These are phyloP conservation scores for Solanum dulcamara DNA, from an alignment of 257 asterid genomes.

Conservation along the genomic window DNA sequence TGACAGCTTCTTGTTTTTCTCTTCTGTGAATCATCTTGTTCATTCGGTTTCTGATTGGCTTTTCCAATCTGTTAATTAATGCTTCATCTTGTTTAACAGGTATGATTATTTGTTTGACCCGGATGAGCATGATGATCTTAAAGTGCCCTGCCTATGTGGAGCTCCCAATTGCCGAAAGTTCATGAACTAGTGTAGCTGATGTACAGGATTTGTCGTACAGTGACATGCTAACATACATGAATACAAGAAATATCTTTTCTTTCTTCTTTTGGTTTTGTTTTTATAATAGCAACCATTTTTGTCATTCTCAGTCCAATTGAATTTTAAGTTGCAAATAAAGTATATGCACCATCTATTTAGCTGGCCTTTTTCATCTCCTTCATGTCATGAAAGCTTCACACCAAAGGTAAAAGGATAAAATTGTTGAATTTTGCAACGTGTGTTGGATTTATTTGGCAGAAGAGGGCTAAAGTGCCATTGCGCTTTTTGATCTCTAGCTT, in stretches of 20 bases:
- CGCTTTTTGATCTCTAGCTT: background rate
- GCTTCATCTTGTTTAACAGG: conserved; percentile 27
- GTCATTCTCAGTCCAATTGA: background rate
- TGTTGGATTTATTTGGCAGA: background rate
- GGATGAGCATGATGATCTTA: conserved; percentile 75
- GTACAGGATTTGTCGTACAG: conserved; percentile 7
- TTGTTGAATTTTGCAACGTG: background rate
- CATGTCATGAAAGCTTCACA: background rate
- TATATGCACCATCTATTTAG: background rate
- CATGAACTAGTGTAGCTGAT: conserved; percentile 39
- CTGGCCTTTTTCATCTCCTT: background rate
- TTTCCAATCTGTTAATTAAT: background rate
- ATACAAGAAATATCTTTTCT: background rate
- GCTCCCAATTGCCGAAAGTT: conserved; percentile 77
- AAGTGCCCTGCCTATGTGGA: conserved; percentile 73
- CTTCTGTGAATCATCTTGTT: background rate
- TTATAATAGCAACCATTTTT: background rate
- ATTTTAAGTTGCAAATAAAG: background rate
- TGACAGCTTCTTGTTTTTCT: conserved; percentile 4
- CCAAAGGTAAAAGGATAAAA: background rate
- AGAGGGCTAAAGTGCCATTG: background rate
- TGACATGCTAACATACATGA: background rate
- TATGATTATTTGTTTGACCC: conserved; percentile 88
- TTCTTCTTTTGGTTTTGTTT: background rate
- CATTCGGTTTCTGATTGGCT: background rate